Conservation (phyloP, 768 basidiomycete species). For the Hygrocybe coccinea region DNA sequence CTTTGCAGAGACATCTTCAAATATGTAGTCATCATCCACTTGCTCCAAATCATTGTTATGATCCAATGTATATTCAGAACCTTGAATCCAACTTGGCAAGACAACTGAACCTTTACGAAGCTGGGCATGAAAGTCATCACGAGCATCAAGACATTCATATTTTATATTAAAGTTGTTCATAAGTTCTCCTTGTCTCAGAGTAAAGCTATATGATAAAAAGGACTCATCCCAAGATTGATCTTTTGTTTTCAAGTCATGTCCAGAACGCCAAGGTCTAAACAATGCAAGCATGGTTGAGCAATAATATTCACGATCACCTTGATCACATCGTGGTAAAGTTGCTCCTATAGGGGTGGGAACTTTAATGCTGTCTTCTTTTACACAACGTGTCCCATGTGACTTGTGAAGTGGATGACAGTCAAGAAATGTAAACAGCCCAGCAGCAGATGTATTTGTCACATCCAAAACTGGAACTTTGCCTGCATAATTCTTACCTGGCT, state of each 20-base stretch:
- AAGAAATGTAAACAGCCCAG: conserved; percentile 19
- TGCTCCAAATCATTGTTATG: too few species aligned
- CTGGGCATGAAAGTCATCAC: not conserved
- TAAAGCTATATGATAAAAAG: conserved; percentile 17
- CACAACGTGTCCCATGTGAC: not conserved
- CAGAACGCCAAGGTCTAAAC: conserved; percentile 29
- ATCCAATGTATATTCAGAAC: too few species aligned
- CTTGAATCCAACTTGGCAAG: too few species aligned
- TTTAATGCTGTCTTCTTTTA: not conserved
- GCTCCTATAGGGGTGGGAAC: conserved; percentile 31
- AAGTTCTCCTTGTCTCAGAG: conserved; percentile 9
- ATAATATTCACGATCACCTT: conserved; percentile 28
- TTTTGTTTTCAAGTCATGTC: conserved; percentile 19
- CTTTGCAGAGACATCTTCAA: too few species aligned
- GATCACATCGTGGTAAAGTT: conserved; percentile 26
- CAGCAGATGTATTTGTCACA: conserved; percentile 19
- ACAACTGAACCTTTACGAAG: too few species aligned
- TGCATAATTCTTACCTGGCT: too few species aligned
- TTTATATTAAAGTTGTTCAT: conserved; percentile 30
- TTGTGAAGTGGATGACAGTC: conserved; percentile 2
- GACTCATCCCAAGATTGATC: conserved; percentile 23
- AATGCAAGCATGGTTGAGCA: conserved; percentile 29
- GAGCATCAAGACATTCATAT: conserved; percentile 35
- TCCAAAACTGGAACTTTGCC: too few species aligned
- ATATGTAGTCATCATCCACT: too few species aligned